Evolutionary conservation across 2,329 filamentous ascomycete genomes (phyloP).

Genomic region (Coniella lustricola): DNA sequence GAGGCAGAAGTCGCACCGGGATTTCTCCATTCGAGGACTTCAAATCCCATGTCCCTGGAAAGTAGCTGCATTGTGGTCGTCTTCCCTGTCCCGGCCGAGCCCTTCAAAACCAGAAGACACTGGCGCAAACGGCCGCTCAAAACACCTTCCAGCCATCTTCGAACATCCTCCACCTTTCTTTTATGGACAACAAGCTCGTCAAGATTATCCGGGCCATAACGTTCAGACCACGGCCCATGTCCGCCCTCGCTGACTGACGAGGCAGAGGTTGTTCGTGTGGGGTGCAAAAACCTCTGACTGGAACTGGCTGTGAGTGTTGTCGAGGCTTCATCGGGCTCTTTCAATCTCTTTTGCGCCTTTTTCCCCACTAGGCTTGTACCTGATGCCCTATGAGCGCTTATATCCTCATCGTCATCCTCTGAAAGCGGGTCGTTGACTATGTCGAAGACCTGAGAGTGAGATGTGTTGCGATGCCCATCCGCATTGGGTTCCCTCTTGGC

Average conservation of each 20-base stretch:
- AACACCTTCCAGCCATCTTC: constrained; percentile 72
- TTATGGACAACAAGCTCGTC: constrained; percentile 91
- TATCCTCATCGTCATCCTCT: constrained; percentile 54
- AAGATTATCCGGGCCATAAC: constrained; percentile 66
- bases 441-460: constrained; percentile 29
- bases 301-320: constrained; percentile 23
- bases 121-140: constrained; percentile 59
- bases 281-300: constrained; percentile 48
- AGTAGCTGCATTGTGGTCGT: constrained; percentile 79
- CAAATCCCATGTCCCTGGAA: constrained; percentile 66
- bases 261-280: constrained; percentile 25
- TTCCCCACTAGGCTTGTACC: constrained; percentile 48
- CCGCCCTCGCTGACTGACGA: constrained; percentile 35
- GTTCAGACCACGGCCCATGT: constrained; percentile 76
- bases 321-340: constrained; percentile 26
- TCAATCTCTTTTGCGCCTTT: constrained; percentile 47
- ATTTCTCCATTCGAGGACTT: constrained; percentile 87
- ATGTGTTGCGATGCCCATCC: constrained; percentile 21
- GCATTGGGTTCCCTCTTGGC: constrained; percentile 29
- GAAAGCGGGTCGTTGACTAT: constrained; percentile 52
- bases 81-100: constrained; percentile 86
- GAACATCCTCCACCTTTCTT: constrained; percentile 83
- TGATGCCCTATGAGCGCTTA: constrained; percentile 43
- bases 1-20: constrained; percentile 55
- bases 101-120: constrained; percentile 77